Conservation (phyloP, 495 filamentous ascomycete genomes). For the Penicillium daleae region DNA sequence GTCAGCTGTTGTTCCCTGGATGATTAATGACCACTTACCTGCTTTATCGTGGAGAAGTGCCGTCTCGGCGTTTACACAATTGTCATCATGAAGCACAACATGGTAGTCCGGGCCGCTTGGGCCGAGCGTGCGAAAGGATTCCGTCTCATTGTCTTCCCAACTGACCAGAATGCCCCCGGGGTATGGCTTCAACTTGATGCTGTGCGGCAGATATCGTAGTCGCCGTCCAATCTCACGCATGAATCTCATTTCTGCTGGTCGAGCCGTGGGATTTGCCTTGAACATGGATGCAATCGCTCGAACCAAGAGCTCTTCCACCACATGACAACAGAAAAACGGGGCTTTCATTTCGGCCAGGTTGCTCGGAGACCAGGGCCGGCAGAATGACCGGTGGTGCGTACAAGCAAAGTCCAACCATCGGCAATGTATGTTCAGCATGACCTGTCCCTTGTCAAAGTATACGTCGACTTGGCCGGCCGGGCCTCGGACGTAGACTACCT, state of each 20-base stretch:
- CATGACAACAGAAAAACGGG: neutral
- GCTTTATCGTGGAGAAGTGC: slow-evolving; percentile 1
- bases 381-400: neutral
- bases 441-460: slow-evolving; percentile 1
- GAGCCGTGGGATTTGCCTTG: neutral
- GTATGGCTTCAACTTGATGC: slow-evolving; percentile 2
- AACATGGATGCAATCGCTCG: neutral
- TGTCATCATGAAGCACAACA: neutral
- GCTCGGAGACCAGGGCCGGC: slow-evolving; percentile 1
- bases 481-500: slow-evolving; percentile 8
- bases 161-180: slow-evolving; percentile 6
- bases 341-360: neutral
- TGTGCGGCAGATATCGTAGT: slow-evolving; percentile 3
- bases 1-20: neutral
- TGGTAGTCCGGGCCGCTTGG: neutral
- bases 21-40: slow-evolving; percentile 8
- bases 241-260: neutral
- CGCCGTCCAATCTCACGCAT: neutral
- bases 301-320: slow-evolving; percentile 1
- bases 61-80: neutral
- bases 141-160: slow-evolving; percentile 10
- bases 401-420: slow-evolving; percentile 9
- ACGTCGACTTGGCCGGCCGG: neutral
- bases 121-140: neutral
- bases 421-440: slow-evolving; percentile 1